These are phyloP conservation scores for Lentinula lateritia DNA, from an alignment of 768 basidiomycete genomes.

Conservation along the genomic window DNA sequence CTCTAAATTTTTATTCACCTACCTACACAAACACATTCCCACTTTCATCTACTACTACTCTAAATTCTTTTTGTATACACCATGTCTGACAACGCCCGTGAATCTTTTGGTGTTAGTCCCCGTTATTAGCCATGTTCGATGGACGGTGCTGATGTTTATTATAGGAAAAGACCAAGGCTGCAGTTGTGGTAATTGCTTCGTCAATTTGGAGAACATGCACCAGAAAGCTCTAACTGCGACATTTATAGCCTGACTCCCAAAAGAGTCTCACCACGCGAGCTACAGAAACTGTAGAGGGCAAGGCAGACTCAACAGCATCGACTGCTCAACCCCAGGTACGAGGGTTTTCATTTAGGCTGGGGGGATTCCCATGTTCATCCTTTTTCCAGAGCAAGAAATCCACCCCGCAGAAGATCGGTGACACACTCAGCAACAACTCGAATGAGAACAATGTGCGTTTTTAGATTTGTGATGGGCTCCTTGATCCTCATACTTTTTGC, in stretches of 20 bases:
- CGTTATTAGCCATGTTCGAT: neutral
- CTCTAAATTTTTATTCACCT: no score
- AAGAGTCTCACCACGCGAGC: slow-evolving; percentile 47
- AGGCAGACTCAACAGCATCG: slow-evolving; percentile 40
- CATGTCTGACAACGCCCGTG: slow-evolving; percentile 55
- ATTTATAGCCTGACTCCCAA: slow-evolving; percentile 49
- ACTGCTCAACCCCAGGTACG: slow-evolving; percentile 41
- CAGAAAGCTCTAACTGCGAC: no score
- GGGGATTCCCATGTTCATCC: no score
- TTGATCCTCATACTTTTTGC: no score
- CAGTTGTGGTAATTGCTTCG: slow-evolving; percentile 38
- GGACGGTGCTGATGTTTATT: neutral
- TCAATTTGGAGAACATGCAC: no score
- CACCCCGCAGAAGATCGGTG: slow-evolving; percentile 40
- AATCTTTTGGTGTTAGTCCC: slow-evolving; percentile 36
- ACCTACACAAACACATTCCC: no score
- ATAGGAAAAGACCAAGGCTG: slow-evolving; percentile 42
- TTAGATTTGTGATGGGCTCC: neutral
- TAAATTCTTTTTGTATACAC: slow-evolving; percentile 7
- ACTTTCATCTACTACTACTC: neutral
- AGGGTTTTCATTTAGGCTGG: no score
- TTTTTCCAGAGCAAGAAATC: slow-evolving; percentile 34
- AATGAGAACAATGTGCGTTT: slow-evolving; percentile 25
- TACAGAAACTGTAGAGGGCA: slow-evolving; percentile 44
- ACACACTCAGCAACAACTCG: slow-evolving; percentile 34